phyloP scores from a whole-genome alignment of 169 alveolate genomes.

The Perkinsus olseni region DNA sequence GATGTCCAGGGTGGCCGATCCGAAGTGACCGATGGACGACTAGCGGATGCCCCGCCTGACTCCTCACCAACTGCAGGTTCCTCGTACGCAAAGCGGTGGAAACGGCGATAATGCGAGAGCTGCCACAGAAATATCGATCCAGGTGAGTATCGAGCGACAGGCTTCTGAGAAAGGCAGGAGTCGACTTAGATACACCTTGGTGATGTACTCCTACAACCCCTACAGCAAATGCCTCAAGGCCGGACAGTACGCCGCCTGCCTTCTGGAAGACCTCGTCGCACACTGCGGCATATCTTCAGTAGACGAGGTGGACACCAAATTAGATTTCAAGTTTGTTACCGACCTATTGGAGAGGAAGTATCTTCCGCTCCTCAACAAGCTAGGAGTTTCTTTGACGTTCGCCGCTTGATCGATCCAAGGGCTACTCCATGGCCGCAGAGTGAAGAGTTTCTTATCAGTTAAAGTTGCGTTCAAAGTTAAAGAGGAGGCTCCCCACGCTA shows the following conservation, averaged over 20 bases:
- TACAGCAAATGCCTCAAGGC: neutral
- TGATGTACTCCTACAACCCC: neutral
- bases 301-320: neutral
- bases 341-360: neutral
- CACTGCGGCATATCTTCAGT: neutral
- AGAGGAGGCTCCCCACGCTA: too few species aligned
- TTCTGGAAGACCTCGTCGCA: neutral
- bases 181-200: neutral
- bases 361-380: neutral
- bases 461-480: too few species aligned
- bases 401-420: neutral
- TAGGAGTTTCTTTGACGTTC: neutral
- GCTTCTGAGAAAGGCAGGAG: neutral
- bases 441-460: too few species aligned
- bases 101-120: neutral
- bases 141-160: neutral
- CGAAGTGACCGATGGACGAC: neutral
- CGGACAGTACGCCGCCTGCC: neutral
- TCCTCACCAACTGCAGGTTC: neutral
- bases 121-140: slow-evolving; percentile 2
- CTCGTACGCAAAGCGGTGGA: neutral
- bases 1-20: slow-evolving; percentile 1
- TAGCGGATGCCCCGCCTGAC: neutral
- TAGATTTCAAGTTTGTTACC: neutral
- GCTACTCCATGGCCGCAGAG: too few species aligned